These are phyloP conservation scores for Heterobasidion parviporum DNA, from an alignment of 1,284 basidiomycete species.

Conservation along the genomic window DNA sequence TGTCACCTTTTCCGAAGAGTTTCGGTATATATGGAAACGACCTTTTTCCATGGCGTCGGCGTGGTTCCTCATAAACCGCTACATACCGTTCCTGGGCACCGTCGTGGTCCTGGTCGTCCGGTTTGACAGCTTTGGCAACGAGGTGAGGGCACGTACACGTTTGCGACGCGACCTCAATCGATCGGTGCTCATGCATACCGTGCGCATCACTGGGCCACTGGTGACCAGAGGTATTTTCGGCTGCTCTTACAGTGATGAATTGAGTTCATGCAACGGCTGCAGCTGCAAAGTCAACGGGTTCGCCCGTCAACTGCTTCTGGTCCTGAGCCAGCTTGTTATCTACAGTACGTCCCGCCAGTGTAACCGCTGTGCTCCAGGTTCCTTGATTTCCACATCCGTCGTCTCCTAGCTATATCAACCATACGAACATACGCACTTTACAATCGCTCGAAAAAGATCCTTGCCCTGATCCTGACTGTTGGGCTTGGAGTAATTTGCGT, in stretches of 20 bases:
- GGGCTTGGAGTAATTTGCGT: background rate
- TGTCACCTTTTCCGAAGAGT: background rate
- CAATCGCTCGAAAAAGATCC: background rate
- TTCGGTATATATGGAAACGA: background rate
- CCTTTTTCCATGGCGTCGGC: background rate
- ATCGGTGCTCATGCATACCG: no score
- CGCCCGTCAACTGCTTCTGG: background rate
- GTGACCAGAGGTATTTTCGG: background rate
- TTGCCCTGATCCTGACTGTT: background rate
- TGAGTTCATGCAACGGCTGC: background rate
- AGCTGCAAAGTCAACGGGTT: background rate
- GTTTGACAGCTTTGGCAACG: no score
- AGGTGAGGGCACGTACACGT: no score
- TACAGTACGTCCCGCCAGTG: background rate
- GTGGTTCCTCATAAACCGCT: background rate
- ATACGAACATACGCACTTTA: background rate
- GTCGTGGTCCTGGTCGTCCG: no score
- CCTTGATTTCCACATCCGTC: background rate
- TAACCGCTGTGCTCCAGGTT: background rate
- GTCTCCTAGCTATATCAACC: background rate
- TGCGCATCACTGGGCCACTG: no score
- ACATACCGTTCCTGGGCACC: background rate
- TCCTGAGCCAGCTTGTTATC: background rate
- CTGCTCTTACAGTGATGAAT: background rate
- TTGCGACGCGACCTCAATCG: no score